phyloP scores from a whole-genome alignment of 495 filamentous ascomycete genomes.

The Articulospora tetracladia region DNA sequence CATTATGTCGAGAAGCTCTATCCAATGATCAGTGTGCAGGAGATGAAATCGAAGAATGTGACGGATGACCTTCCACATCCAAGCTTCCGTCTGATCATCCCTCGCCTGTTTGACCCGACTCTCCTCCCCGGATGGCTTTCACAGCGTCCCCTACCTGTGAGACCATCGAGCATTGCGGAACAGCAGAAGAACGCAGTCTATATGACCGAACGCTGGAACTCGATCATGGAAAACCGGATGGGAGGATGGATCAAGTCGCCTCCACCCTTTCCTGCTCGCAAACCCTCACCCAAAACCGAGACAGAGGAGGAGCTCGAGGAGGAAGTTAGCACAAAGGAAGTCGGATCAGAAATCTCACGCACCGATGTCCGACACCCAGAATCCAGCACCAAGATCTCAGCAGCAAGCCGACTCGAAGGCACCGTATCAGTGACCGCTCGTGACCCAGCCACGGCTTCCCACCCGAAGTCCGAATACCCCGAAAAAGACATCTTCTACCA shows the following conservation, averaged over 20 bases:
- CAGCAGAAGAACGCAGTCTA: slow-evolving; percentile 23
- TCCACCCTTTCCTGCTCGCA: neutral
- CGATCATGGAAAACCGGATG: slow-evolving; percentile 12
- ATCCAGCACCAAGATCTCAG: neutral
- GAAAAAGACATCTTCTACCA: slow-evolving; percentile 21
- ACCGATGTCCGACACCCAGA: neutral
- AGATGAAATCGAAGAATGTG: slow-evolving; percentile 14
- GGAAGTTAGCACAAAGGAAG: neutral
- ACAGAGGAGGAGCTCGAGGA: neutral
- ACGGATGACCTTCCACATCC: neutral
- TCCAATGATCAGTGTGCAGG: slow-evolving; percentile 14
- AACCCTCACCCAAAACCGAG: neutral
- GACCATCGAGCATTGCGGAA: slow-evolving; percentile 22
- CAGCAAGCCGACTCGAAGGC: neutral
- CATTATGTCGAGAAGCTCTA: slow-evolving; percentile 27
- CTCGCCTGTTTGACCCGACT: slow-evolving; percentile 40
- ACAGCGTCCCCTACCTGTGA: slow-evolving; percentile 12
- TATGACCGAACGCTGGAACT: slow-evolving; percentile 20
- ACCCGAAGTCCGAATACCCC: neutral
- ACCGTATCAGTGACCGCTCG: neutral
- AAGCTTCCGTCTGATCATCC: slow-evolving; percentile 38
- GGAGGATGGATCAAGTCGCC: slow-evolving; percentile 8
- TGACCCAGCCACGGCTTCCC: neutral
- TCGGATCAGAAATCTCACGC: neutral
- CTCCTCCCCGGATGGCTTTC: slow-evolving; percentile 38